Conservation (phyloP, 176 grass and related monocot species). For the Poa pratensis region DNA sequence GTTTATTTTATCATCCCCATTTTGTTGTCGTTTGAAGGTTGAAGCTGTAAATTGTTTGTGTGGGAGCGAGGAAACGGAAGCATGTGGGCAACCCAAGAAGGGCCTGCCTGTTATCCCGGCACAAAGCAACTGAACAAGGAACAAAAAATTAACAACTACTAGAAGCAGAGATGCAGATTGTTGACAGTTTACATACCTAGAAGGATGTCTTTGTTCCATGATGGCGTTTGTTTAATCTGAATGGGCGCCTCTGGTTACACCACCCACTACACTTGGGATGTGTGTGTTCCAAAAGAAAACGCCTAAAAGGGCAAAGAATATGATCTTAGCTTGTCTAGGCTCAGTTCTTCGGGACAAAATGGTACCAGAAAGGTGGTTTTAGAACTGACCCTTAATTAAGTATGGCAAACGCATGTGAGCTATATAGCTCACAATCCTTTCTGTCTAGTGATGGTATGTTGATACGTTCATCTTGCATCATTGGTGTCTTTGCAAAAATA, state of each 20-base stretch:
- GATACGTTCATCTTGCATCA: constrained; percentile 18
- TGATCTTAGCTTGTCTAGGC: neutral
- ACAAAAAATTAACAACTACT: constrained; percentile 49
- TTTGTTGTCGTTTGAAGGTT: neutral
- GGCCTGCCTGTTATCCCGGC: constrained; percentile 30
- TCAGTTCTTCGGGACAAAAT: neutral
- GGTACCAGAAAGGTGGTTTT: constrained; percentile 26
- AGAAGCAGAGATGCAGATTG: constrained; percentile 29
- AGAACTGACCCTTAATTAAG: constrained; percentile 21
- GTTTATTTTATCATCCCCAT: neutral
- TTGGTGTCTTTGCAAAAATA: neutral
- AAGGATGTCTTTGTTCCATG: constrained; percentile 53
- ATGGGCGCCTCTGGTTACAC: neutral
- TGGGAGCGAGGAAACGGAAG: constrained; percentile 18
- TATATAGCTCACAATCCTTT: constrained; percentile 25
- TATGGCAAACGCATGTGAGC: constrained; percentile 44
- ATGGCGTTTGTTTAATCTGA: constrained; percentile 35
- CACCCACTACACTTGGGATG: constrained; percentile 19
- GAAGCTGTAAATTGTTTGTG: neutral
- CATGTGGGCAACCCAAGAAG: constrained; percentile 30
- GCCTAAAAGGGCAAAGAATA: neutral
- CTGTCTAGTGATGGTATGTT: constrained; percentile 10
- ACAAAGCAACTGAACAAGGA: constrained; percentile 38
- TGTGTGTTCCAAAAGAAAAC: neutral
- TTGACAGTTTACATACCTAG: constrained; percentile 40